These are phyloP conservation scores for Balamuthia mandrillaris DNA, from an alignment of 208 protist species.

Conservation along the genomic window DNA sequence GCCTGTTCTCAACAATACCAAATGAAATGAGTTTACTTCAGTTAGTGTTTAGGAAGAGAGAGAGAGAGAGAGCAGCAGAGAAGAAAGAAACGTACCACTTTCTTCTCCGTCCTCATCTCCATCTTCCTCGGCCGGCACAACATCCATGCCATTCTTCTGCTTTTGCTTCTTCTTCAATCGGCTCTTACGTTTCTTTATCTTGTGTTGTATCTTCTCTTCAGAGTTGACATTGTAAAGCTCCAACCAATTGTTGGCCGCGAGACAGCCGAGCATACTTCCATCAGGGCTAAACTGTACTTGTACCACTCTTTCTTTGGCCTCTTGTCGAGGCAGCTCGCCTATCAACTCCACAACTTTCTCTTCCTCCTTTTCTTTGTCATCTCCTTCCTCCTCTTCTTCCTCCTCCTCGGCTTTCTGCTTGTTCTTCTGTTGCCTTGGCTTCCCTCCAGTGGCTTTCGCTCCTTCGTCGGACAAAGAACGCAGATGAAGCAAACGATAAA, in stretches of 20 bases:
- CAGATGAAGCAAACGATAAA: too few species aligned
- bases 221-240: conserved; percentile 58
- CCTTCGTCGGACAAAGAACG: conserved; percentile 19
- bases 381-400: not conserved
- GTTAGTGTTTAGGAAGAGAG: too few species aligned
- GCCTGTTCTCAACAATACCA: too few species aligned
- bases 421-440: too few species aligned
- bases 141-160: not conserved
- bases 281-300: not conserved
- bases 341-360: conserved; percentile 9
- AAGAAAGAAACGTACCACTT: not conserved
- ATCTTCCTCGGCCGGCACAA: not conserved
- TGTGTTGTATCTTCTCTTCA: conserved; percentile 44
- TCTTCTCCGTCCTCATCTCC: not conserved
- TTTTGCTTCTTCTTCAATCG: conserved; percentile 41
- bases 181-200: conserved; percentile 24
- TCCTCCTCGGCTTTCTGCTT: not conserved
- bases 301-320: conserved; percentile 33
- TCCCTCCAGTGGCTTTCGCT: not conserved
- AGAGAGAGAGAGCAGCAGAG: not conserved
- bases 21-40: too few species aligned
- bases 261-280: not conserved
- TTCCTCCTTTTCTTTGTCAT: too few species aligned
- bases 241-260: conserved; percentile 51
- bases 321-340: not conserved